These are phyloP conservation scores for Arthrinium puccinioides DNA, from an alignment of 2,329 filamentous ascomycete genomes.

Conservation along the genomic window DNA sequence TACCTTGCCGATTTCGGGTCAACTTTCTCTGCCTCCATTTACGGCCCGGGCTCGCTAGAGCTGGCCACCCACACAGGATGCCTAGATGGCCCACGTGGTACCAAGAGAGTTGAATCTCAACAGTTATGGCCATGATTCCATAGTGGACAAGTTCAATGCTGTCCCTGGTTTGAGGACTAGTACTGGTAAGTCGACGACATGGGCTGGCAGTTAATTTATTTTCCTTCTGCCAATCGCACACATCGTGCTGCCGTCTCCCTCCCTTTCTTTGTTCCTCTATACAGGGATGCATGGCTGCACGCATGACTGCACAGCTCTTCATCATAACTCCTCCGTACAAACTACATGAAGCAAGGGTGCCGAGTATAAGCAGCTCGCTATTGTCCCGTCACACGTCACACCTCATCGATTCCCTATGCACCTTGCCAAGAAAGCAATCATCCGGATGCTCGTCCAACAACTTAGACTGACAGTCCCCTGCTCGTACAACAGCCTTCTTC, in stretches of 20 bases:
- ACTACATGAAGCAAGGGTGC: too few relatives aligned
- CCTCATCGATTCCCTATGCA: too few relatives aligned
- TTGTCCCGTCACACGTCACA: too few relatives aligned
- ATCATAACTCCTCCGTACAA: too few relatives aligned
- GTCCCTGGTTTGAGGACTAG: conserved; percentile 53
- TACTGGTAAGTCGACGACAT: conserved; percentile 41
- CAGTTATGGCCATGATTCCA: conserved; percentile 29
- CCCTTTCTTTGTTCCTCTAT: too few relatives aligned
- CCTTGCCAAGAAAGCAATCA: too few relatives aligned
- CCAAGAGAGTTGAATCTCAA: conserved; percentile 24
- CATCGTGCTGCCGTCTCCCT: too few relatives aligned
- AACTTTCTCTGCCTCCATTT: neutral
- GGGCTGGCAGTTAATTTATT: conserved; percentile 4
- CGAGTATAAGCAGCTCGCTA: too few relatives aligned
- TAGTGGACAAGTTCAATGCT: conserved; percentile 46
- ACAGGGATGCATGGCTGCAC: too few relatives aligned
- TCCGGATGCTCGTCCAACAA: too few relatives aligned
- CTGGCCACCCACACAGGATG: conserved; percentile 20
- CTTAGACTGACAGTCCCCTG: conserved; percentile 15
- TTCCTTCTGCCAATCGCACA: too few relatives aligned
- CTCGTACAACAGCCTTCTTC: conserved; percentile 60
- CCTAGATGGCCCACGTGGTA: conserved; percentile 25
- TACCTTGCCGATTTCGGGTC: neutral
- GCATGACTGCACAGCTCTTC: too few relatives aligned
- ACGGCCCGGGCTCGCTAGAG: conserved; percentile 2